A percentile compares a stretch with the other conserved stretches of the same genome.
phyloP scores from a whole-genome alignment of 2,329 filamentous ascomycete genomes.

The Fusarium penzigii region DNA sequence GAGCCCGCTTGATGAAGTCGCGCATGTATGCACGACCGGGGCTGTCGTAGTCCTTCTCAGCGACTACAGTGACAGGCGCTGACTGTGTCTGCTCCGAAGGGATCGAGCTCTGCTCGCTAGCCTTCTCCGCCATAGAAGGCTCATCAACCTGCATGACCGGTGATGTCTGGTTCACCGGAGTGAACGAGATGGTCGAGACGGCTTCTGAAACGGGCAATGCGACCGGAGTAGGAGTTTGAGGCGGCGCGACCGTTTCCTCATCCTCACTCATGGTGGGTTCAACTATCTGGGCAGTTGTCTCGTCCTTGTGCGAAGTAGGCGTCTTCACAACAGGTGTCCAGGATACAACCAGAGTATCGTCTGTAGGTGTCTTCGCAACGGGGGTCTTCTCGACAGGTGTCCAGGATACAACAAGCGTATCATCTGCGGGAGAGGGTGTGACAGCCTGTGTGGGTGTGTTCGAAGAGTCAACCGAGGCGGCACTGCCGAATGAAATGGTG shows the following conservation, averaged over 20 bases:
- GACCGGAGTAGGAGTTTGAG: neutral
- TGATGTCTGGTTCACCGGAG: conserved; percentile 26
- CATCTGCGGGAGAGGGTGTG: neutral
- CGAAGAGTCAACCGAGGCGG: neutral
- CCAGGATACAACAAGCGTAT: neutral
- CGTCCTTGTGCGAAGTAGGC: neutral
- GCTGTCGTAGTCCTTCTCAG: conserved; percentile 31
- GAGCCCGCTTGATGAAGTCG: conserved; percentile 38
- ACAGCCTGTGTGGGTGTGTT: neutral
- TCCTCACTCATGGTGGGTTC: neutral
- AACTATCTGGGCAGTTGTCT: neutral
- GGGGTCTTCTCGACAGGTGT: neutral
- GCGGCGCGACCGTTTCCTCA: neutral
- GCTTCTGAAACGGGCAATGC: neutral
- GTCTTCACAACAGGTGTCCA: conserved; percentile 2
- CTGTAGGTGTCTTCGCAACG: neutral
- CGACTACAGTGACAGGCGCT: conserved; percentile 3
- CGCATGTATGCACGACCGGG: conserved; percentile 38
- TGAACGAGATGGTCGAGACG: conserved; percentile 25
- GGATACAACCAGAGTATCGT: neutral
- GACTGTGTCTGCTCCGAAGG: conserved; percentile 1
- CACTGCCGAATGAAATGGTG: conserved; percentile 6
- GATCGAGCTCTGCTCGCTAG: conserved; percentile 1
- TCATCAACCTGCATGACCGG: conserved; percentile 8
- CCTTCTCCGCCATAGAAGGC: neutral